Evolutionary conservation across 805 yeast species (phyloP), one percentile per base, ranked within the genome.

Genomic region (Yarrowia deformans): DNA sequence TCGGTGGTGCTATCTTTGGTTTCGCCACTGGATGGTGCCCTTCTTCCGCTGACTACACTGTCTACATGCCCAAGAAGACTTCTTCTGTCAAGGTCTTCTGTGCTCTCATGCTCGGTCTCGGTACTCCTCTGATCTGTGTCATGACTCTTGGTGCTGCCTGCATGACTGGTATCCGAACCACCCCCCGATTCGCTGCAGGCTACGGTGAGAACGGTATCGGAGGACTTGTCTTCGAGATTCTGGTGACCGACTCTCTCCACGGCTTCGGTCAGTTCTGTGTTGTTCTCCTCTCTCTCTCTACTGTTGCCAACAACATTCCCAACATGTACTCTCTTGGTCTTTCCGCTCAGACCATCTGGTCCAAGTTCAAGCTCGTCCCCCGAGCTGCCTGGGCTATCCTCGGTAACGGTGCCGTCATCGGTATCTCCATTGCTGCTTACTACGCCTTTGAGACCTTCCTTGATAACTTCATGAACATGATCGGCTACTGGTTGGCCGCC

Each of bases 1-100:
- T 89, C 73, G 97, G 97, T 77, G 88, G 93, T 78, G 80, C 95
- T 54, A 78, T 90, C 72, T 93, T 86, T 74, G 97, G 97, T 72
- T 93, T 89, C 76, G 96, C 97, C 64, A 86, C 97, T 68, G 97
- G 97, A 72, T 93, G 98, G 98, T 87, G 96, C 69, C 88, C 97
- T 19, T 91, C 88, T 74, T 95, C 97, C 35, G 87, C 97, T 67
- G 98, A 93, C 81, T 93, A 93, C 81, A 91, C 97, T 63, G 92
- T 89, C 54, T 93, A 91, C 81, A 91, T 90, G 85, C 91, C 90
- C 73, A 82, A 84, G 74, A 83, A 85, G 75, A 86, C 88, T 72
- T 85, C 84, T 78, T 81, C 86, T 54, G 72, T 73, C 76, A 88
- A 82, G 76, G 82, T 91, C 69, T 92, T 91, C 81, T 77, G 84